These are phyloP conservation scores for Colletotrichum cordylinicola DNA, from an alignment of 2,329 filamentous ascomycete species.

Conservation along the genomic window DNA sequence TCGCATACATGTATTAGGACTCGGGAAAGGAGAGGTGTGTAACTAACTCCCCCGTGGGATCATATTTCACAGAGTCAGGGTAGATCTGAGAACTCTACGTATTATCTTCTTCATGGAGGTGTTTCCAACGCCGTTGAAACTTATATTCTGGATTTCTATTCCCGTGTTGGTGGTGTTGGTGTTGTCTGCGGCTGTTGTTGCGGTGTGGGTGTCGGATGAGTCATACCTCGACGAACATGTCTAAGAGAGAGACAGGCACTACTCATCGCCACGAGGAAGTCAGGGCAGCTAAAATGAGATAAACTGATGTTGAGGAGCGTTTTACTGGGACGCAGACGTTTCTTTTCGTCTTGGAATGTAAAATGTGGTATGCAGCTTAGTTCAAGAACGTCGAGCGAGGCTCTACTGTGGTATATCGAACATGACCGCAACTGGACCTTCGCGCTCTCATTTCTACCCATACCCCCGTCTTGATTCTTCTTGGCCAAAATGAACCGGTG, in stretches of 20 bases:
- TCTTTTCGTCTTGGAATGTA: not conserved
- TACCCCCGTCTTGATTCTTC: not conserved
- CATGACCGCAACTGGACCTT: not conserved
- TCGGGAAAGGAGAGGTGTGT: not conserved
- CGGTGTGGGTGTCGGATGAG: not conserved
- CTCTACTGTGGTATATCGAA: not conserved
- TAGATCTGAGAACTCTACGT: not conserved
- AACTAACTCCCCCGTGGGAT: not conserved
- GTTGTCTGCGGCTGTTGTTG: not conserved
- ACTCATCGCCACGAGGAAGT: not conserved
- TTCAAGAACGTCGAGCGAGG: not conserved
- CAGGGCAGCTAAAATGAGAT: not conserved
- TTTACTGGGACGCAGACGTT: not conserved
- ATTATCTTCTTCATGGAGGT: not conserved
- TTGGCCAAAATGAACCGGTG: fast-evolving
- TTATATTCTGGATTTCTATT: no score
- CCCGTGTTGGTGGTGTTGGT: not conserved
- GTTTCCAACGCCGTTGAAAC: no score
- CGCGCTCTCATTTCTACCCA: not conserved
- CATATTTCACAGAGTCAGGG: not conserved
- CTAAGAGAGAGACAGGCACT: not conserved
- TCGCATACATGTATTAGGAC: not conserved
- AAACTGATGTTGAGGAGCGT: fast-evolving
- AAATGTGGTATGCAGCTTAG: not conserved
- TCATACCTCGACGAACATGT: not conserved